Percentiles rank a stretch among this genome's conserved stretches.
These are phyloP conservation scores for Fusarium keratoplasticum DNA, from an alignment of 2,329 filamentous ascomycete genomes.

Conservation along the genomic window DNA sequence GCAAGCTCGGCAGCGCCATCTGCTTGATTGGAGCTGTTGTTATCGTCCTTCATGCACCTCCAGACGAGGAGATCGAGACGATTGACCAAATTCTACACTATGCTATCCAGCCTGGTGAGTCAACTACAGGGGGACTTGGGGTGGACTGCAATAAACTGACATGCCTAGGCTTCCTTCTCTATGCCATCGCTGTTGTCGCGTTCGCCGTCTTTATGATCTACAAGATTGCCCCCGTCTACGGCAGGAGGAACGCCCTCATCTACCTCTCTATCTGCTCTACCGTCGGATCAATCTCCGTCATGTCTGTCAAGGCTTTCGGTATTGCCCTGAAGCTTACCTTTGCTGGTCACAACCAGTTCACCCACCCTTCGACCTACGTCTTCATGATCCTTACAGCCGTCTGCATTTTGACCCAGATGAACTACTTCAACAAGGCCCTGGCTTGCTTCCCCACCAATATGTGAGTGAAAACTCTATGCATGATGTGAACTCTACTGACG, in stretches of 20 bases:
- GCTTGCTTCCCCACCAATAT: conserved; percentile 98
- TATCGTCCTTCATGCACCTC: conserved; percentile 96
- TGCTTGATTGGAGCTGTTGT: conserved; percentile 97
- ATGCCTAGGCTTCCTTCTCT: conserved; percentile 83
- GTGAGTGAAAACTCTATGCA: conserved; percentile 64
- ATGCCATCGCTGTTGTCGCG: conserved; percentile 80
- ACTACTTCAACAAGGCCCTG: conserved; percentile 99
- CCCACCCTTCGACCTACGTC: conserved; percentile 94
- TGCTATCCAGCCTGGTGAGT: conserved; percentile 87
- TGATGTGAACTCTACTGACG: conserved; percentile 1
- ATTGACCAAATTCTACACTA: conserved; percentile 93
- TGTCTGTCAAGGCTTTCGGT: conserved; percentile 98
- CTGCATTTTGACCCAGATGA: conserved; percentile 99
- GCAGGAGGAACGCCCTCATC: conserved; percentile 94
- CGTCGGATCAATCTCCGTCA: conserved; percentile 96
- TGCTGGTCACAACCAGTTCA: conserved; percentile 93
- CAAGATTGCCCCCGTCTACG: conserved; percentile 86
- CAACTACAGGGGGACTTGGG: not conserved
- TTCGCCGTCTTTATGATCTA: conserved; percentile 98
- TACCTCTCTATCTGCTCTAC: conserved; percentile 98
- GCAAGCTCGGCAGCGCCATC: conserved; percentile 94
- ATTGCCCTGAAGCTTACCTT: conserved; percentile 97
- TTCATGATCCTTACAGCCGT: conserved; percentile 93
- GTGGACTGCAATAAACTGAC: conserved; percentile 17
- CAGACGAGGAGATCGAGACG: conserved; percentile 89